Evolutionary conservation across 148 eudicot genomes (phyloP), one percentile per base, ranked within the genome.

Genomic region (Rhododendron mucronatum): DNA sequence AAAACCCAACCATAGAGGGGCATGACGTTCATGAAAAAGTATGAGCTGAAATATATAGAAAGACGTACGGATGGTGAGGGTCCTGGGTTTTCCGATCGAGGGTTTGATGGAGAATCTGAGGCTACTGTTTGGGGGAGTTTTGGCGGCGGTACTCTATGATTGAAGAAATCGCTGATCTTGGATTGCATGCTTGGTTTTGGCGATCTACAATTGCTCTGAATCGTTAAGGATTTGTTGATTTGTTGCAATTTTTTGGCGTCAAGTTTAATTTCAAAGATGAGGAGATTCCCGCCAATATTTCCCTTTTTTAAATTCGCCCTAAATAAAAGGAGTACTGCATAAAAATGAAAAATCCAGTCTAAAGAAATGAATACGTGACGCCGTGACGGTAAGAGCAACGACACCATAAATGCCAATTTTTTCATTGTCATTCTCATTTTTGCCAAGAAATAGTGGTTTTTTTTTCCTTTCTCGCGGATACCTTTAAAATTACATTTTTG

Each of bases 141-240:
- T 4, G 82, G 82, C 15, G 37, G 61, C 15, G 82, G 39, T n/a
- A 63, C 71, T 63, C 30, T 53, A n/a, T 75, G 83, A 67, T 78
- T 61, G 83, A 85, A 85, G 74, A 61, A 85, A 45, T 83, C 67
- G 78, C 87, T 85, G 78, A 80, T 80, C 78, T 85, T 85, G 10
- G 87, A 26, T 48, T 85, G 87, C 87, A 85, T 45, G 39, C 13
- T 48, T 16, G 37, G 26, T 50, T 1, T 41, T 21, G 30, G 26
- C 8, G 23, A 23, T 11, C 61, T 4, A 14, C 50, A 12, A 7
- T n/a, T 16, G 26, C 47, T 23, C 28, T 44, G 41, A n/a, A 63
- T 50, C 5, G 20, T 12, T 1, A 45, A 7, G 50, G 48, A 2
- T 15, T 7, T n/a, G 12, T 79, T 48, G 65, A 21, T 21, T 20